Percentiles rank a stretch among this genome's conserved stretches.
Conservation (phyloP, 208 protist genomes). For the Acanthamoeba royreba region DNA sequence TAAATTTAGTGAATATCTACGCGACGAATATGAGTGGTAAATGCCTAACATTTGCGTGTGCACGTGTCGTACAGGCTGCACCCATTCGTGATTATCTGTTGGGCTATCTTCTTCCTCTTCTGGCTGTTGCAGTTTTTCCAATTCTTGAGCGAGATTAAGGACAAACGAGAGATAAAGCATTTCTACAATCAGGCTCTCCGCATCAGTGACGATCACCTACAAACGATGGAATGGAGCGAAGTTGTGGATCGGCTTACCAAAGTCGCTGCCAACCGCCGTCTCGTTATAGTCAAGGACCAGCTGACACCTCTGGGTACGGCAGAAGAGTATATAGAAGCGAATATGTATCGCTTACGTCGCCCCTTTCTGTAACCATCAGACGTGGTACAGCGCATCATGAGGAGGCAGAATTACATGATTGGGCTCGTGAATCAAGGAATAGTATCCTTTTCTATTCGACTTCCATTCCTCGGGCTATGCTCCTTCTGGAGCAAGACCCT, state of each 20-base stretch:
- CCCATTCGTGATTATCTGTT: not conserved
- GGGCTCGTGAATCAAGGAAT: not conserved
- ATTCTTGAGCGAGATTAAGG: not conserved
- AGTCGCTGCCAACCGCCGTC: not conserved
- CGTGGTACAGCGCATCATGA: constrained; percentile 10
- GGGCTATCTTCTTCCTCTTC: constrained; percentile 30
- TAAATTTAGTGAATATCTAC: too few relatives aligned
- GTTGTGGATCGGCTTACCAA: not conserved
- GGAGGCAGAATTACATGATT: constrained; percentile 48
- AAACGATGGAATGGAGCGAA: not conserved
- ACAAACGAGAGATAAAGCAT: constrained; percentile 28
- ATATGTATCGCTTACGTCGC: not conserved
- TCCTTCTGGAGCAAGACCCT: not conserved
- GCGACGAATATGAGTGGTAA: too few relatives aligned
- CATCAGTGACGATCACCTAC: not conserved
- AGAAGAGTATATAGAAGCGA: too few relatives aligned
- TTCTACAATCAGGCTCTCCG: constrained; percentile 29
- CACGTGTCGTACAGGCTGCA: not conserved
- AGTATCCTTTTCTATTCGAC: not conserved
- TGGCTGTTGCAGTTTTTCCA: constrained; percentile 28
- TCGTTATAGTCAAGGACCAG: not conserved
- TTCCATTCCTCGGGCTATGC: not conserved
- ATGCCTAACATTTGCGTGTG: too few relatives aligned
- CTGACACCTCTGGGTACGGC: not conserved
- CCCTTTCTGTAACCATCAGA: too few relatives aligned